These are phyloP conservation scores for Rugonectria rugulosa DNA, from an alignment of 2,329 filamentous ascomycete genomes.

Conservation along the genomic window DNA sequence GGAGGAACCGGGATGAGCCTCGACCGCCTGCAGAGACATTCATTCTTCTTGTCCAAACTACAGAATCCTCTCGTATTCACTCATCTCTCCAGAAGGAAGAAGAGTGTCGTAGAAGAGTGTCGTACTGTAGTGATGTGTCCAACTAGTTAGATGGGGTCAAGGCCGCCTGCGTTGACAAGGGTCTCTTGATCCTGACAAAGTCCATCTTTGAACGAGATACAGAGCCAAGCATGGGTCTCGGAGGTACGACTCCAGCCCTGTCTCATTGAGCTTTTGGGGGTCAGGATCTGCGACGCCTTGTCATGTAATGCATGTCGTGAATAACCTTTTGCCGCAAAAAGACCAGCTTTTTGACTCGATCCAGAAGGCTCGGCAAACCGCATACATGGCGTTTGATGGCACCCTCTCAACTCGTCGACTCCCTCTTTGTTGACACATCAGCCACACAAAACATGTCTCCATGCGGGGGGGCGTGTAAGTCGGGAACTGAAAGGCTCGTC, in stretches of 20 bases:
- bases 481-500: background rate
- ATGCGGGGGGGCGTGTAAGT: background rate
- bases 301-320: background rate
- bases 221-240: slow-evolving; percentile 13
- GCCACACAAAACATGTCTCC: background rate
- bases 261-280: slow-evolving; percentile 10
- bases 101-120: no score
- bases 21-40: slow-evolving; percentile 10
- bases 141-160: background rate
- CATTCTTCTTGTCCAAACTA: background rate
- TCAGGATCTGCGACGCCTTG: slow-evolving; percentile 10
- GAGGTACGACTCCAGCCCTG: slow-evolving; percentile 6
- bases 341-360: slow-evolving; percentile 2
- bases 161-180: slow-evolving; percentile 8
- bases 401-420: no score
- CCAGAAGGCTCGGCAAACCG: slow-evolving; percentile 8
- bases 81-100: background rate
- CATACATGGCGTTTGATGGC: slow-evolving; percentile 15
- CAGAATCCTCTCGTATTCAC: background rate
- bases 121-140: background rate
- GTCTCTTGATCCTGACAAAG: slow-evolving; percentile 7
- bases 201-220: slow-evolving; percentile 3
- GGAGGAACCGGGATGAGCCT: slow-evolving; percentile 7
- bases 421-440: background rate
- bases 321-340: slow-evolving; percentile 7